A percentile compares a stretch with the other conserved stretches of the same genome.
Conservation (phyloP, 805 yeast species). For the Candida corydali region DNA sequence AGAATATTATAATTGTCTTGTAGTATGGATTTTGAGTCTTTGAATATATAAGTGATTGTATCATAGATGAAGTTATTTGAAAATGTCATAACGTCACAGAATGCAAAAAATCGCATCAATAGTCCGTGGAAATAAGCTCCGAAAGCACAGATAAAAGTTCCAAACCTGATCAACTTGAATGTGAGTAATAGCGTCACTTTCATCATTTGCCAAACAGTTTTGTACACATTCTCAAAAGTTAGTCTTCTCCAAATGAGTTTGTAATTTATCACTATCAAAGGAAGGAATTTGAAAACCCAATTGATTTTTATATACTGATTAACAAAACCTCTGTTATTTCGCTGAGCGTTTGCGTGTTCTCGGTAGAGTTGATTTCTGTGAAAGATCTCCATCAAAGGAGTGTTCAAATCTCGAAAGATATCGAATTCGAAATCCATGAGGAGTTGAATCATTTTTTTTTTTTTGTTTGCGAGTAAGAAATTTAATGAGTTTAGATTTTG, state of each 20-base stretch:
- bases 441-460: too few species aligned
- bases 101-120: slow-evolving; percentile 16
- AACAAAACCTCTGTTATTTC: too few species aligned
- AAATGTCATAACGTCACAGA: slow-evolving; percentile 26
- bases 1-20: slow-evolving; percentile 10
- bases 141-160: slow-evolving; percentile 14
- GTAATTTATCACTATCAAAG: slow-evolving; percentile 18
- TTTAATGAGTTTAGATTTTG: too few species aligned
- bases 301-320: slow-evolving; percentile 10
- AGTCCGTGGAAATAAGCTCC: slow-evolving; percentile 17
- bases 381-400: slow-evolving; percentile 17
- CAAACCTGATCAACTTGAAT: slow-evolving; percentile 12
- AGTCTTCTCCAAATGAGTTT: slow-evolving; percentile 14
- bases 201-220: slow-evolving; percentile 2
- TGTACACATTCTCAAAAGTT: slow-evolving; percentile 7
- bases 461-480: too few species aligned
- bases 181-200: slow-evolving; percentile 6
- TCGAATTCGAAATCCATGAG: slow-evolving; percentile 12
- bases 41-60: slow-evolving; percentile 22
- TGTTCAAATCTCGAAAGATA: slow-evolving; percentile 19
- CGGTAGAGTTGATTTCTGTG: slow-evolving; percentile 13
- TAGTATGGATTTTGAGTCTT: slow-evolving; percentile 15
- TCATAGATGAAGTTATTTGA: slow-evolving; percentile 25
- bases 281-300: slow-evolving; percentile 16
- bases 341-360: too few species aligned